A percentile compares a stretch with the other conserved stretches of the same genome.
phyloP scores from a whole-genome alignment of 177 flowering plant species.

The Vitis hybrid region DNA sequence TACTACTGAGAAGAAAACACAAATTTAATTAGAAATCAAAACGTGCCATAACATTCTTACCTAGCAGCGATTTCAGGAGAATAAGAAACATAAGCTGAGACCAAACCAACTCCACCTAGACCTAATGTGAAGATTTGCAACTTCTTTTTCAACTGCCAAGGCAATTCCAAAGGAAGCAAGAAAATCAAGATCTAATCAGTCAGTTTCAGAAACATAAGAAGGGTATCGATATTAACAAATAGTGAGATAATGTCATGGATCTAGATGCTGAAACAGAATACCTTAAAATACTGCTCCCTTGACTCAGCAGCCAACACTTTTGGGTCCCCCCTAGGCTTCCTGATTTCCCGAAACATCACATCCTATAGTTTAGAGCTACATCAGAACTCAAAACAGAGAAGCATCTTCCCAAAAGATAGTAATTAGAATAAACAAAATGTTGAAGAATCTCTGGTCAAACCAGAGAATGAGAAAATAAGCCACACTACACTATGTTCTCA shows the following conservation, averaged over 20 bases:
- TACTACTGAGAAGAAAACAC: background rate
- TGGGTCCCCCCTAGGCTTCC: slow-evolving; percentile 61
- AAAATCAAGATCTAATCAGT: background rate
- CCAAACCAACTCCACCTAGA: slow-evolving; percentile 75
- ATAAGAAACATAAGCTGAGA: slow-evolving; percentile 79
- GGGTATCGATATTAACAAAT: background rate
- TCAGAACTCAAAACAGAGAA: slow-evolving; percentile 9
- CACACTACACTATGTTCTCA: too few species aligned
- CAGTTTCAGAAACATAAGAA: too few species aligned
- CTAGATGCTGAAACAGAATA: slow-evolving; percentile 18
- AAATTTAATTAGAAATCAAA: background rate
- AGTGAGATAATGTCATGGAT: background rate
- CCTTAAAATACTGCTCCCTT: slow-evolving; percentile 78
- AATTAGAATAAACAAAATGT: background rate
- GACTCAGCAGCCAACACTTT: slow-evolving; percentile 78
- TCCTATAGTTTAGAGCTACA: slow-evolving; percentile 45
- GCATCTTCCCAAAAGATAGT: background rate
- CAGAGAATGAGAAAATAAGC: too few species aligned
- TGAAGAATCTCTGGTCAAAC: too few species aligned
- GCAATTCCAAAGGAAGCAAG: background rate
- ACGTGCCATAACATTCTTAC: slow-evolving; percentile 25
- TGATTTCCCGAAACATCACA: slow-evolving; percentile 66
- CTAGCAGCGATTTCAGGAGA: slow-evolving; percentile 88
- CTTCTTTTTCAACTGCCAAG: slow-evolving; percentile 71
- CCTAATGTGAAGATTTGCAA: slow-evolving; percentile 74